These are phyloP conservation scores for Penicillium odoratum DNA, from an alignment of 495 filamentous ascomycete genomes.

Conservation along the genomic window DNA sequence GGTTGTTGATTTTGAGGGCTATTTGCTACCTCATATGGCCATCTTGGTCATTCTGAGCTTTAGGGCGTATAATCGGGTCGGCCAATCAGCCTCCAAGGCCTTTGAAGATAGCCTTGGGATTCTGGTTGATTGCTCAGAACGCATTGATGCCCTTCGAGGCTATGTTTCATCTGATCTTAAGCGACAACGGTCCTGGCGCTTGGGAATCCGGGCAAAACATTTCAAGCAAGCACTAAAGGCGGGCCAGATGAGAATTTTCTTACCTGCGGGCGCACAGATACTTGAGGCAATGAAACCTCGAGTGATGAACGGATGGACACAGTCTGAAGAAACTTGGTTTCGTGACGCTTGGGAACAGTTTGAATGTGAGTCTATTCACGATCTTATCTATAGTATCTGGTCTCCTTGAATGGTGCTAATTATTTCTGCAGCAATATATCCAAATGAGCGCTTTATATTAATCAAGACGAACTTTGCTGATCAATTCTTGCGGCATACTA, in stretches of 20 bases:
- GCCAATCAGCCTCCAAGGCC: neutral
- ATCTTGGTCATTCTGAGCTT: constrained; percentile 7
- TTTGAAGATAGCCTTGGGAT: constrained; percentile 7
- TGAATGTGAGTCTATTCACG: neutral
- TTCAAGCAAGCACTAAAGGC: neutral
- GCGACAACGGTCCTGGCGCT: neutral
- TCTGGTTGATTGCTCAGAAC: constrained; percentile 1
- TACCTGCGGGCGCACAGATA: neutral
- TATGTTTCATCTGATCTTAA: neutral
- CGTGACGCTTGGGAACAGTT: neutral
- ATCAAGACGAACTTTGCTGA: constrained; percentile 1
- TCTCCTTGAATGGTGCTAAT: neutral
- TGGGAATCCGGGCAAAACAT: neutral
- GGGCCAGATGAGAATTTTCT: neutral
- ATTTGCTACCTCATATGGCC: constrained; percentile 9
- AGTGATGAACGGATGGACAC: neutral
- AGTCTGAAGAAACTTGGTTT: neutral
- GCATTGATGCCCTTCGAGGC: neutral
- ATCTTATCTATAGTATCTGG: neutral
- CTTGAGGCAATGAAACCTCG: neutral
- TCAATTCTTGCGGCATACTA: neutral
- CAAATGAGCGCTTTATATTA: constrained; percentile 1
- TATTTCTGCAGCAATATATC: neutral
- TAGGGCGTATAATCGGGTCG: constrained; percentile 2
- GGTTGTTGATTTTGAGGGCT: constrained; percentile 12